phyloP scores from a whole-genome alignment of 129 eudicot species.

The Heracleum sosnowskyi region DNA sequence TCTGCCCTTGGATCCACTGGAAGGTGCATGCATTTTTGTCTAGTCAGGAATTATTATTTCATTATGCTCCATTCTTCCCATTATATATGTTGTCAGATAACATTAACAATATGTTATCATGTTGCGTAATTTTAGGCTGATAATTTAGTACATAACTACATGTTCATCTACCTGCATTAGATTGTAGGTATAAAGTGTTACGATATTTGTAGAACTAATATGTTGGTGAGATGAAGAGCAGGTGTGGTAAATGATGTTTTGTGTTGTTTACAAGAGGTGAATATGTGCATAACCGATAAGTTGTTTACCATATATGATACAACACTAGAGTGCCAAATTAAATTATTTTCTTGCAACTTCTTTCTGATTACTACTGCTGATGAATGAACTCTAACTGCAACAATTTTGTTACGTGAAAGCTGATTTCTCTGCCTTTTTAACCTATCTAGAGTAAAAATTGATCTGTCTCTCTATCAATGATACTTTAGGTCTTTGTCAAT shows the following conservation, averaged over 20 bases:
- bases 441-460: background rate
- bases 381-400: background rate
- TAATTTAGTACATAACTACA: background rate
- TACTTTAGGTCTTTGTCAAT: conserved; percentile 73
- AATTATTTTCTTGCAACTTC: background rate
- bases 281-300: background rate
- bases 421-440: background rate
- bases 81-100: background rate
- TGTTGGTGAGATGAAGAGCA: background rate
- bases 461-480: background rate
- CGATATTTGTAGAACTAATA: background rate
- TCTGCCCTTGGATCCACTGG: conserved; percentile 20
- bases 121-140: background rate
- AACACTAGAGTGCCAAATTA: background rate
- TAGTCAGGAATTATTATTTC: background rate
- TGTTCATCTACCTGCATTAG: background rate
- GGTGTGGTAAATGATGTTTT: background rate
- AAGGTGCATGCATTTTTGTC: conserved; percentile 25
- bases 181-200: background rate
- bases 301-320: background rate
- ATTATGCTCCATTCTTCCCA: background rate
- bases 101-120: background rate
- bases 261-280: background rate
- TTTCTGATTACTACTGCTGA: background rate
- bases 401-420: background rate